Base-by-base conservation (phyloP, 164 flowering plant species). In the Nymphaea thermarum region DNA sequence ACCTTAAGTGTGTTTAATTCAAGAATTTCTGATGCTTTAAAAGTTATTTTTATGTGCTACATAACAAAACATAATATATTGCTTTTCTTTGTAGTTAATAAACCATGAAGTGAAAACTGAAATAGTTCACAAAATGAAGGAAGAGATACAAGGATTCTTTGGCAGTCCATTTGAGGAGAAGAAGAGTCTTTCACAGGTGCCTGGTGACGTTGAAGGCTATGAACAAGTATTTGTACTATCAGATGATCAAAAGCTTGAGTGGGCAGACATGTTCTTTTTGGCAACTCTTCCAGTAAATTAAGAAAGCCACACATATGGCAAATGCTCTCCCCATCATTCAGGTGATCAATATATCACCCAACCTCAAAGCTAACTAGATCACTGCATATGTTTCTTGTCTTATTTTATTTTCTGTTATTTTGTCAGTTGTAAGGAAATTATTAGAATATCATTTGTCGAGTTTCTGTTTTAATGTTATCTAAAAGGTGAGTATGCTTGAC, bases 231-330 rank as follows among this genome's bases (percentile, higher is more conserved):
- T 82, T 66, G 82, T 83, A 60, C 65, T 80, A 1, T 77, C 84
- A 8, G 78, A 83, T 51, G 82, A 83, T 12, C 85, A 80, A 57
- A 79, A 82, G 72, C 83, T 85, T 18, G 82, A 85, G 18, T 84
- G 85, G 86, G 79, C 74, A 4, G 87, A 82, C 78, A 76, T 82
- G 82, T 67, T 78, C 42, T 77, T 74, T 67, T 76, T 82, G 45
- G 2, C 67, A 42, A 4, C 78, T 5, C 69, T 36, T 2, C 85
- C 86, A 45, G 15, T 44, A 11, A 66, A 44, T 45, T 43, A 3
- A 77, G 81, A 66, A 75, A 77, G 42, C 25, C 75, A 66, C 67
- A 55, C 63, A 42, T 82, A 42, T 84, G 85, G 83, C 85, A 85
- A 1, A 71, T 64, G 3, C 51, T 3, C 25, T 82, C 87, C 18